Conservation (phyloP, 345 rosid species). For the Iberis pinnata region DNA sequence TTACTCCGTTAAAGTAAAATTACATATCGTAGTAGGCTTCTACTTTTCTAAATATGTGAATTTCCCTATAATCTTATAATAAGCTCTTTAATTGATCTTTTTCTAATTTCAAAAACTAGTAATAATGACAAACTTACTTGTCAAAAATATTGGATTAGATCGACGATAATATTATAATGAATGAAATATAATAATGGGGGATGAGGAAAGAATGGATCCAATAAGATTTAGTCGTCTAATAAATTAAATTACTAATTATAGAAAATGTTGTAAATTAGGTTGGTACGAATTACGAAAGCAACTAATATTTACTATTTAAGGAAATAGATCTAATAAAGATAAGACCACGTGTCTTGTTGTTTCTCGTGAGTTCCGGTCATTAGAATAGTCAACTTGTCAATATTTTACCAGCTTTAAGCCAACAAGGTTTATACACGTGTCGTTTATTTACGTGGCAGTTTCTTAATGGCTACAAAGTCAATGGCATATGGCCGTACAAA, state of each 20-base stretch:
- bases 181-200: conserved; percentile 5
- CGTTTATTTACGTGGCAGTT: not conserved
- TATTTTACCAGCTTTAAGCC: conserved; percentile 22
- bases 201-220: conserved; percentile 26
- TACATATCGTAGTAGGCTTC: conserved; percentile 21
- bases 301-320: conserved; percentile 29
- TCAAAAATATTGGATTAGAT: conserved; percentile 11
- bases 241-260: conserved; percentile 25
- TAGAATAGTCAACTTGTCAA: conserved; percentile 27
- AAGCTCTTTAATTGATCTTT: conserved; percentile 3
- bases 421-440: not conserved
- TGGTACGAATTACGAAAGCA: conserved; percentile 27
- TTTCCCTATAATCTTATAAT: conserved; percentile 10
- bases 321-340: conserved; percentile 28
- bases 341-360: conserved; percentile 30
- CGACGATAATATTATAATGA: conserved; percentile 7
- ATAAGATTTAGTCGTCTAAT: conserved; percentile 32
- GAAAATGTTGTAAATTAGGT: conserved; percentile 31
- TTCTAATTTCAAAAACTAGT: conserved; percentile 18
- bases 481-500: not conserved
- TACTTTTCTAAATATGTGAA: conserved; percentile 16
- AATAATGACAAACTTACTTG: conserved; percentile 20
- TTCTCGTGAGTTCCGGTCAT: conserved; percentile 24
- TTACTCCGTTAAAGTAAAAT: conserved; percentile 22
- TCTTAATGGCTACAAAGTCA: conserved; percentile 6